phyloP scores from a whole-genome alignment of 140 eudicot genomes.

The Anethum foeniculum region DNA sequence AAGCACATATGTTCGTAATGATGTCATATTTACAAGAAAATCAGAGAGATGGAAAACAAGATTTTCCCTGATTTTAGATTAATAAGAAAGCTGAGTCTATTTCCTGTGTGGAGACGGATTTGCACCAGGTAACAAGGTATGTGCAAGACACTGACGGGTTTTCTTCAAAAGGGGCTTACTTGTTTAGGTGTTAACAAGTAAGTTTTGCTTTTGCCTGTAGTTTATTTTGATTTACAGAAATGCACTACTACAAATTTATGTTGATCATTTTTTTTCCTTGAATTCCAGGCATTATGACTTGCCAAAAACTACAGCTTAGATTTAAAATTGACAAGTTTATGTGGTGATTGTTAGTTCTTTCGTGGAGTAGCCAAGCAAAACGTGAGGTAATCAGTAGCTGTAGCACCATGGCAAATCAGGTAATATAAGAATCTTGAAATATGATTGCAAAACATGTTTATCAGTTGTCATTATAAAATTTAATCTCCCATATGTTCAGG shows the following conservation, averaged over 20 bases:
- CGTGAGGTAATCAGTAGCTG: no score
- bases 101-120: slow-evolving; percentile 42
- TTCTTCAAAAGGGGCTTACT: slow-evolving; percentile 43
- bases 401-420: no score
- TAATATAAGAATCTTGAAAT: no score
- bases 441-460: no score
- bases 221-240: slow-evolving; percentile 35
- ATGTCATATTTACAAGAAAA: slow-evolving; percentile 42
- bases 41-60: slow-evolving; percentile 35
- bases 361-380: no score
- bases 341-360: no score
- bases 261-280: slow-evolving; percentile 51
- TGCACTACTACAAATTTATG: slow-evolving; percentile 49
- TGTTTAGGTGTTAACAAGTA: slow-evolving; percentile 29
- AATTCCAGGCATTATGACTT: slow-evolving; percentile 48
- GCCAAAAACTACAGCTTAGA: slow-evolving; percentile 30
- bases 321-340: no score
- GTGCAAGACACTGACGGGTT: slow-evolving; percentile 69
- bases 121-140: slow-evolving; percentile 32
- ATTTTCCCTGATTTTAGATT: slow-evolving; percentile 46
- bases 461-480: no score
- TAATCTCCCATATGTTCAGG: no score
- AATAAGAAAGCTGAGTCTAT: slow-evolving; percentile 48
- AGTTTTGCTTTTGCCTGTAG: slow-evolving; percentile 60
- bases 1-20: slow-evolving; percentile 72